Conservation (phyloP, 371 early-diverging fungal species). For the Fennellomyces sp. region DNA sequence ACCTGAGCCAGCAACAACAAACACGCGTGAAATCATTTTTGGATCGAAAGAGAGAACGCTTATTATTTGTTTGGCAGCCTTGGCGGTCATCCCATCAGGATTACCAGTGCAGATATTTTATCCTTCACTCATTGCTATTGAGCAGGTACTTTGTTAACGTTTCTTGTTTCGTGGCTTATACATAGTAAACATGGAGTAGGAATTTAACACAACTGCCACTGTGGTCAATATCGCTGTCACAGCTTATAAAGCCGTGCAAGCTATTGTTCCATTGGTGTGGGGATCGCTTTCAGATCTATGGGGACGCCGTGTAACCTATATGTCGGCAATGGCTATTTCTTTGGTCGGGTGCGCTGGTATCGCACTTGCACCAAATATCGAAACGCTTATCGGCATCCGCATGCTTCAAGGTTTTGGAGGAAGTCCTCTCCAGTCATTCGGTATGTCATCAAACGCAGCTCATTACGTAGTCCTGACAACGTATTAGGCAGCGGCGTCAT, state of each 20-base stretch:
- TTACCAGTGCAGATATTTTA: slow-evolving; percentile 25
- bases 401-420: slow-evolving; percentile 62
- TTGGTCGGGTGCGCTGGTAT: slow-evolving; percentile 58
- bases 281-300: slow-evolving; percentile 23
- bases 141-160: slow-evolving; percentile 8
- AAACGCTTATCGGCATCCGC: slow-evolving; percentile 56
- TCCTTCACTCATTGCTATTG: slow-evolving; percentile 20
- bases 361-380: slow-evolving; percentile 48
- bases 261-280: slow-evolving; percentile 24
- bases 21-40: too few relatives aligned
- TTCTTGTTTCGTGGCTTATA: background rate
- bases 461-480: background rate
- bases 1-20: too few relatives aligned
- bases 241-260: slow-evolving; percentile 20
- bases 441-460: slow-evolving; percentile 11
- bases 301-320: slow-evolving; percentile 31
- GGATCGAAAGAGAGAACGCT: too few relatives aligned
- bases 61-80: too few relatives aligned
- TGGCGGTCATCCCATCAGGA: slow-evolving; percentile 17
- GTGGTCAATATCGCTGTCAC: slow-evolving; percentile 18
- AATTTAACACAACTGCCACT: slow-evolving; percentile 14
- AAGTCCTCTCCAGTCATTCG: slow-evolving; percentile 61
- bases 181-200: slow-evolving; percentile 15
- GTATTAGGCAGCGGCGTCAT: background rate
- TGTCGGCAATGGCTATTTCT: slow-evolving; percentile 54